Evolutionary conservation across 2,329 filamentous ascomycete genomes (phyloP), one percentile per base, ranked within the genome.

Genomic region (Fusarium sp.): DNA sequence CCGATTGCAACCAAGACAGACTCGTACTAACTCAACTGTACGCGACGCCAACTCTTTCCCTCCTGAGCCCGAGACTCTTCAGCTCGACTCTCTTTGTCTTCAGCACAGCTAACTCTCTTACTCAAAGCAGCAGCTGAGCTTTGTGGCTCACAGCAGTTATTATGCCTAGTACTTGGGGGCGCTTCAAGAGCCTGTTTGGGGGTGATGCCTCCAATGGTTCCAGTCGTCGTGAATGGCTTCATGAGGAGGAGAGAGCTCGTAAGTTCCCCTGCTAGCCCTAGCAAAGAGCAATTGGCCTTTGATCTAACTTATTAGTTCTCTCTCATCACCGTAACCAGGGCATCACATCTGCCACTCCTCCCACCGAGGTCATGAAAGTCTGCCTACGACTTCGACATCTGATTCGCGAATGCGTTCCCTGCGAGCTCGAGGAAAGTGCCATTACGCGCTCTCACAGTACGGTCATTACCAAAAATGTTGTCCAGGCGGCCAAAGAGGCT

Each of bases 361-460:
- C 95, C 15, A 85, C 87, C 64, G 91, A 96, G 75, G 95, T 98
- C 67, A 98, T 95, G 66, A 95, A 95, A 78, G 87, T 97, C 59
- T 95, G 95, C 27, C 87, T 99, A 18, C 93, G 94, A 61, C 85
- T 99, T 70, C 97, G 95, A 75, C 94, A 97, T 78, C 90, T 97
- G 73, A 90, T 99, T 75, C 94, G 97, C 81, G 89, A 94, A 78
- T 91, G 94, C 59, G 89, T 99, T 27, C 93, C 95, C 2, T 98
- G 93, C 83, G 96, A 99, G 80, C 86, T 99, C 42, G 91, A 96
- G 62, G 89, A 93, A 77, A 85, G 85, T 8, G 84, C 88, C 59
- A 86, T 99, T 77, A 96, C 92, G 6, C 87, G 86, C 53, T 89
- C 95, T 5, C 94, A 98, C 81, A 97, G 93, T 80, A 88, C 89